A percentile compares a stretch with the other conserved stretches of the same genome.
Evolutionary conservation across 2,329 filamentous ascomycete genomes (phyloP).

Genomic region (Colletotrichum paranaense): DNA sequence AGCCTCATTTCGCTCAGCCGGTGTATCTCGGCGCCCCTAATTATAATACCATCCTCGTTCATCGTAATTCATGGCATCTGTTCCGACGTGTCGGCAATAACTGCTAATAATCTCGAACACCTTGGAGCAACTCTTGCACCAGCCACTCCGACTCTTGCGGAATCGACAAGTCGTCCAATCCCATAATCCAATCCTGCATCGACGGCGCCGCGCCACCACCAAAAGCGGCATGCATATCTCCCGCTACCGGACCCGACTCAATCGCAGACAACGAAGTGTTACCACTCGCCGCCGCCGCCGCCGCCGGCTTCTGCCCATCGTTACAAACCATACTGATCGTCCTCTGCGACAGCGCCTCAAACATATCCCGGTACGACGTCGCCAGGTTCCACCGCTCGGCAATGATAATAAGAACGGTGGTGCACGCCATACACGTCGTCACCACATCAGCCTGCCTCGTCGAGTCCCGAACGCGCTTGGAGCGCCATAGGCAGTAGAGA

Average conservation of each 20-base stretch:
- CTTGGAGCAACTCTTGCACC: slow-evolving; percentile 38
- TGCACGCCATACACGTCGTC: slow-evolving; percentile 49
- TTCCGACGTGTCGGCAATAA: background rate
- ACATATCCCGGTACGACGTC: slow-evolving; percentile 46
- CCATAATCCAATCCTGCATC: slow-evolving; percentile 39
- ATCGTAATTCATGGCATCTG: background rate
- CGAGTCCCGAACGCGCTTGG: slow-evolving; percentile 7
- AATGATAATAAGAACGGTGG: slow-evolving; percentile 47
- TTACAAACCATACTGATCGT: slow-evolving; percentile 43
- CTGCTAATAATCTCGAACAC: slow-evolving; percentile 6
- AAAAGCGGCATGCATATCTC: background rate
- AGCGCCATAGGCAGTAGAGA: slow-evolving; percentile 39
- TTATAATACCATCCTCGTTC: background rate
- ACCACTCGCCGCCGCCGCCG: background rate
- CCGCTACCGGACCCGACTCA: background rate
- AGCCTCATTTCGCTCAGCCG: background rate
- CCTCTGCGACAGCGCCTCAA: slow-evolving; percentile 43
- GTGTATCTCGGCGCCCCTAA: background rate
- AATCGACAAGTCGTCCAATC: slow-evolving; percentile 35
- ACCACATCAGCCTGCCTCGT: slow-evolving; percentile 38
- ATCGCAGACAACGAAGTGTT: background rate
- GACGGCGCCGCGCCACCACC: background rate
- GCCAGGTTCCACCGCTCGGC: slow-evolving; percentile 48
- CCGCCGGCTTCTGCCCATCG: slow-evolving; percentile 4
- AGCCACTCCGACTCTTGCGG: slow-evolving; percentile 38